Conservation (phyloP, 192 early-diverging fungal species). For the Backusella morwellensis region DNA sequence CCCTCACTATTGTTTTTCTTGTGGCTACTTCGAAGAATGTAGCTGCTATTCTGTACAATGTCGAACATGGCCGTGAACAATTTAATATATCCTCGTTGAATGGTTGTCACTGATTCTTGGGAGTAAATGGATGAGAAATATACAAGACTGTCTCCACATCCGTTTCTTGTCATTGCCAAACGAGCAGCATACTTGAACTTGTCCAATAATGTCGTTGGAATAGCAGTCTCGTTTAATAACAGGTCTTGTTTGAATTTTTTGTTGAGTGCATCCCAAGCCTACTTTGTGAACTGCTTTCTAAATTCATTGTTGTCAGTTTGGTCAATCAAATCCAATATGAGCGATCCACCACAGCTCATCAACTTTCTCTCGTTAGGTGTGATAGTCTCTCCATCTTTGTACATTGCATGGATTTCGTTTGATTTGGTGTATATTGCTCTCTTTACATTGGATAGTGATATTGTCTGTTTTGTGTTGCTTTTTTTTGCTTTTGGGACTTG, state of each 20-base stretch:
- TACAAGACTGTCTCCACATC: not conserved
- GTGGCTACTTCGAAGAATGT: not conserved
- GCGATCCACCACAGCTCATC: not conserved
- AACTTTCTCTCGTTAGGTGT: not conserved
- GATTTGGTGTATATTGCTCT: not conserved
- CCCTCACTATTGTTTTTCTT: not conserved
- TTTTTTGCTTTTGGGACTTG: too few relatives aligned
- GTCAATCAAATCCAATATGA: not conserved
- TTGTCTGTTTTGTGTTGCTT: not conserved
- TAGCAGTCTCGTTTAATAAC: not conserved
- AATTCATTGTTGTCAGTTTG: not conserved
- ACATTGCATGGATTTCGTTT: not conserved
- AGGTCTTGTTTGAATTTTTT: not conserved
- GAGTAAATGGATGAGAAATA: not conserved
- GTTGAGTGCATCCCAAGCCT: not conserved
- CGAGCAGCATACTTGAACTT: not conserved
- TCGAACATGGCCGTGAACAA: not conserved
- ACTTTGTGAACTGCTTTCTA: not conserved
- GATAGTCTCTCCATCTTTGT: not conserved
- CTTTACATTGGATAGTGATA: not conserved
- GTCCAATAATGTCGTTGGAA: not conserved
- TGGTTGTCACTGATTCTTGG: not conserved
- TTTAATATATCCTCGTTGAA: not conserved
- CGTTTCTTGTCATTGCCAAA: not conserved
- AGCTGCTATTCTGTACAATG: not conserved